Evolutionary conservation across 2,329 filamentous ascomycete genomes (phyloP), one percentile per base, ranked within the genome.

Genomic region (Thelonectria olida): DNA sequence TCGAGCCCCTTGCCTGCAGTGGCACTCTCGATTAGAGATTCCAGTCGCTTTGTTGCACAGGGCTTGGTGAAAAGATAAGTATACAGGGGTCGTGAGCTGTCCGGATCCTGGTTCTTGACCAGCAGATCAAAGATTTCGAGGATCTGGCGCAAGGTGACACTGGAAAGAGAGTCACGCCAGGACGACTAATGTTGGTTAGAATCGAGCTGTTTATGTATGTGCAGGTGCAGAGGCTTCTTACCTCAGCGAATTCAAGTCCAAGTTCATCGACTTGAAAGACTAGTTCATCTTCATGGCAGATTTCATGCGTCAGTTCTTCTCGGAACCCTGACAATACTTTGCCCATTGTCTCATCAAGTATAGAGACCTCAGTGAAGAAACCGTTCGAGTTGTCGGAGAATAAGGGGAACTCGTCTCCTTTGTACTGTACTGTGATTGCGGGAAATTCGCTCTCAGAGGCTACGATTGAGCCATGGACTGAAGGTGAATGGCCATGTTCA

Each of bases 211-310:
- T 10, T 6, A 22, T 50, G 23, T 42, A 19, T 19, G 25, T 9
- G 5, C 17, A 7, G 12, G 47, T n/a, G n/a, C n/a, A n/a, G 10
- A 6, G 15, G 63, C 34, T 39, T 38, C 80, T 64, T 74, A 83
- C 82, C 75, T 85, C 83, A 19, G 81, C 75, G 70, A 85, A 84
- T 70, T 85, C 83, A 28, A 86, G 75, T 8, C 81, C 82, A 39
- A 86, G 78, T 60, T 84, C 80, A 25, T 85, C 82, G 47, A 85
- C 74, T 60, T 83, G 81, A 39, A 85, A 77, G n/a, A 81, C 76
- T 41, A 86, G 72, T 57, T 85, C 83, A 53, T 86, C 83, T 17
- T 79, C 76, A 4, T 73, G 58, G 5, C 74, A 72, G 3, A 85
- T 70, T 53, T 85, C 84, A 38, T 79, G 76, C 17, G 74, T 71